phyloP scores from a whole-genome alignment of 2,329 filamentous ascomycete genomes.

The Lecanicillium sp. region DNA sequence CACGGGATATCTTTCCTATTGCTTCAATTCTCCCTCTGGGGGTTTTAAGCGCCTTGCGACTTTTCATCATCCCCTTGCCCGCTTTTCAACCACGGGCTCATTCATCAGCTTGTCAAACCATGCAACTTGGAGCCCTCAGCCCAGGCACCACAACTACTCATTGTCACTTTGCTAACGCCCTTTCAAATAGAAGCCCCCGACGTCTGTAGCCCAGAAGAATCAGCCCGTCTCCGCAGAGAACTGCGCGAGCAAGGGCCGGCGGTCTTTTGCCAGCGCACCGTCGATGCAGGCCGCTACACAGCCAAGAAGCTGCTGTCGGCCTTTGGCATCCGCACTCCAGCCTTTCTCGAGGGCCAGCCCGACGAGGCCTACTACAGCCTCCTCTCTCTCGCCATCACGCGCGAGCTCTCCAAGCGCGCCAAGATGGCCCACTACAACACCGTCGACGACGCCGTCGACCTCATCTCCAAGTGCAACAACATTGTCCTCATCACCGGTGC shows the following conservation, averaged over 20 bases:
- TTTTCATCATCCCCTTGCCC: no score
- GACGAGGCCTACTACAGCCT: slow-evolving; percentile 70
- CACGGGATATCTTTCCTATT: no score
- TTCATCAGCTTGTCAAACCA: no score
- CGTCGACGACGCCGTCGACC: slow-evolving; percentile 73
- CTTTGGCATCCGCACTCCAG: slow-evolving; percentile 68
- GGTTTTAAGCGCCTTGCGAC: no score
- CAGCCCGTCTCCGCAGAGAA: slow-evolving; percentile 57
- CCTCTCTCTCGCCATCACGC: slow-evolving; percentile 66
- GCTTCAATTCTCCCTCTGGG: no score
- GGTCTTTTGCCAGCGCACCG: slow-evolving; percentile 65
- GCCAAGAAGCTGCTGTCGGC: slow-evolving; percentile 80
- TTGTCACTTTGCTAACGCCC: no score
- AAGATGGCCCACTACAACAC: slow-evolving; percentile 77
- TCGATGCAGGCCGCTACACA: slow-evolving; percentile 60
- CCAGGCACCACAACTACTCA: no score
- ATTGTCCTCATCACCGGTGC: slow-evolving; percentile 93
- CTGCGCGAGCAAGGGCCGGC: slow-evolving; percentile 70
- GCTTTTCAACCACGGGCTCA: no score
- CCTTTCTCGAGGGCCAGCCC: slow-evolving; percentile 56
- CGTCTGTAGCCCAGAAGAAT: slow-evolving; percentile 60
- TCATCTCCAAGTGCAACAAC: slow-evolving; percentile 68
- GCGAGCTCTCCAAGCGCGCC: slow-evolving; percentile 72
- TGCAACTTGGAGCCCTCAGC: no score
- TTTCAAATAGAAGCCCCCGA: slow-evolving; percentile 23